Conservation (phyloP, 345 rosid species). For the Eucalyptus albens region DNA sequence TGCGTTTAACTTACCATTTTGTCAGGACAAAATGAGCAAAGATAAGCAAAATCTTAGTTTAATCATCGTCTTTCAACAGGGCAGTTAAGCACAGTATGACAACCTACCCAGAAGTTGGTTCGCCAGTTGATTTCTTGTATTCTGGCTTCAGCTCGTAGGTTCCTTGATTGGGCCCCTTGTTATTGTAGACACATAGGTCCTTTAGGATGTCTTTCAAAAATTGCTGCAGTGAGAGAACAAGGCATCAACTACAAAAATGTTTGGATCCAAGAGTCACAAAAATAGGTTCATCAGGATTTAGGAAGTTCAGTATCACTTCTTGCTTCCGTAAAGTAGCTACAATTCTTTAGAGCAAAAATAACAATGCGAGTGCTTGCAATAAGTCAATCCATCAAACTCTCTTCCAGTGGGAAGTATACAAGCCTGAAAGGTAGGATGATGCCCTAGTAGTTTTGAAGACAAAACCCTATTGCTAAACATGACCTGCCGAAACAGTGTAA, state of each 20-base stretch:
- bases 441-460: neutral
- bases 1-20: neutral
- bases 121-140: conserved; percentile 49
- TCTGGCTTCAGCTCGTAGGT: conserved; percentile 90
- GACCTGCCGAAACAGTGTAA: neutral
- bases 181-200: conserved; percentile 83
- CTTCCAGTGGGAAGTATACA: neutral
- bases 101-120: neutral
- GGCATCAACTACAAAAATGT: neutral
- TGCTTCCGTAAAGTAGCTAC: neutral
- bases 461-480: neutral
- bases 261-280: neutral
- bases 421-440: neutral
- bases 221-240: conserved; percentile 33
- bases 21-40: neutral
- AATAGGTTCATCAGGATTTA: neutral
- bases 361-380: neutral
- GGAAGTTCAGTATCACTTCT: neutral
- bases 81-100: neutral
- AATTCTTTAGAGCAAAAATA: neutral
- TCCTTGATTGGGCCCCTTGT: conserved; percentile 83
- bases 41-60: neutral
- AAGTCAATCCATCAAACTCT: neutral
- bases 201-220: conserved; percentile 74
- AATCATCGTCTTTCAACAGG: neutral